Evolutionary conservation across 2,329 filamentous ascomycete species (phyloP), one percentile per base, ranked within the genome.

Genomic region (Paecilomyces niveus): DNA sequence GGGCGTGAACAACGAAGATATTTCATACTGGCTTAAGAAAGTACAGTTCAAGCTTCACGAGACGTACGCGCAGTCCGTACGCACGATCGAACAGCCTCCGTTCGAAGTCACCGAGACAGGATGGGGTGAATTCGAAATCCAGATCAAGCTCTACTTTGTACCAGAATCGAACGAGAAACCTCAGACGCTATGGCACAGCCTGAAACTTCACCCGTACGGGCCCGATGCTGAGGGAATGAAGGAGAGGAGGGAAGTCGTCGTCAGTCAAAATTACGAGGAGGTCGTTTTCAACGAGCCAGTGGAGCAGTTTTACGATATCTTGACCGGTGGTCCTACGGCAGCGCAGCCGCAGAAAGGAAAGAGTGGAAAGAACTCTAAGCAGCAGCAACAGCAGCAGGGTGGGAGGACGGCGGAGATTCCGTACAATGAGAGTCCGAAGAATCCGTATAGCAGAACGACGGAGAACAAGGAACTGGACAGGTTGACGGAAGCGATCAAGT

Each of bases 1-100:
- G 70, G 91, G 92, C 53, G 82, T 96, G 57, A 91, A 96, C 68
- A 90, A 90, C 72, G 89, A 90, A 60, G 90, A 96, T 70, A 89
- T 97, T 64, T 92, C 90, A 29, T 94, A 96, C 75, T 99, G 94
- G 92, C 83, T 97, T 64, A 90, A 93, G 59, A 93, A 96, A 68
- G 93, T 99, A 1, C 92, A 97, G 73, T 99, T 99, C 79, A 97
- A 97, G 75, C 85, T 99, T 15, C 93, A 97, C 80, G 92, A 97
- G 75, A 97, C 93, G 9, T 97, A 97, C 72, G 87, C 91, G 29
- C 96, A 97, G 74, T 89, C 89, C 58, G 83, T 94, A 22, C 89
- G 94, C 66, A 96, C 89, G 72, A 81, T 94, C 68, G 92, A 96
- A 68, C 84, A 85, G 61, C 84, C 89, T 69, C 92, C 80, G 10